Evolutionary conservation across 2,329 filamentous ascomycete species (phyloP), one percentile per base, ranked within the genome.

Genomic region (Leptodontidium sp.): DNA sequence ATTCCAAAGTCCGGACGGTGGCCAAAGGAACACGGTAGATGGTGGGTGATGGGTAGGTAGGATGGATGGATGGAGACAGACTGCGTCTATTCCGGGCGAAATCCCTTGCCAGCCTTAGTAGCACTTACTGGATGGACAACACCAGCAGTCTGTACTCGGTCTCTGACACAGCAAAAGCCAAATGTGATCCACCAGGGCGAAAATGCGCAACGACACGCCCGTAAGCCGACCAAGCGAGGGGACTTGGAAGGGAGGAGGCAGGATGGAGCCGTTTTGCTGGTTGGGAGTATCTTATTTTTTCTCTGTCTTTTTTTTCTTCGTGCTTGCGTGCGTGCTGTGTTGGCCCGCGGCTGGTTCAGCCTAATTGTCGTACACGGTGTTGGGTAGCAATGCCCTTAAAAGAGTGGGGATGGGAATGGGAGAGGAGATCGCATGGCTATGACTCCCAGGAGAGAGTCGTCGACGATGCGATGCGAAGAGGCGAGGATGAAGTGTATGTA

Each of bases 311-410:
- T 58, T 26, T 17, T 40, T 58, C 35, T 40, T 45, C 29, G 61
- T 65, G 49, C 35, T 49, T 53, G 38, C 49, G 62, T 64, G 64
- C 45, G 9, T 72, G 68, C 70, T 70, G 71, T 71, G 71, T 69
- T 73, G 72, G 73, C 70, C 72, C 8, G 55, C 55, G 55, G 32
- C 35, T 58, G 55, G 32, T 75, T 74, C 72, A 75, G 74, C 74
- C 74, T 75, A 72, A 75, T 72, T 69, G 71, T 72, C 70, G 71
- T 64, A 69, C 68, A 64, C 64, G 49, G 40, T 65, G 66, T 76
- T 76, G 74, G 74, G 74, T 75, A 76, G 69, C 73, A 75, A 75
- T 72, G 73, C 70, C 70, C 73, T 71, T 72, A 68, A 67, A 67
- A 65, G 59, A 74, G 72, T 72, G 72, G 72, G 55, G 70, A 70